These are phyloP conservation scores for Magnusiomyces suaveolens DNA, from an alignment of 1,139 yeast species.

Conservation along the genomic window DNA sequence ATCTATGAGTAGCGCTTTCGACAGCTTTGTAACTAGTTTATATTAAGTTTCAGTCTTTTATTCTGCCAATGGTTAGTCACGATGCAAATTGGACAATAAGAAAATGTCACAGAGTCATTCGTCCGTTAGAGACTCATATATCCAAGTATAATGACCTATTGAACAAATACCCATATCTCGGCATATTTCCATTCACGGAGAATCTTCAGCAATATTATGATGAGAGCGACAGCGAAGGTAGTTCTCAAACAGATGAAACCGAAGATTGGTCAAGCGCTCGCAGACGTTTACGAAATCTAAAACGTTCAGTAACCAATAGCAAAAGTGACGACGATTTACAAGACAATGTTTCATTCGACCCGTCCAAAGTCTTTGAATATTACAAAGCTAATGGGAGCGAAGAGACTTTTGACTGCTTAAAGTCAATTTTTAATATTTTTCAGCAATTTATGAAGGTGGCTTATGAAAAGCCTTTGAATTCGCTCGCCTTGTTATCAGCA, in stretches of 20 bases:
- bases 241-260: not conserved
- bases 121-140: not conserved
- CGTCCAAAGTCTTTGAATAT: not conserved
- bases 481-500: not conserved
- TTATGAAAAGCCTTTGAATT: not conserved
- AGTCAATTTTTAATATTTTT: not conserved
- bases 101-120: constrained; percentile 4
- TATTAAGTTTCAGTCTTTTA: no score
- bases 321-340: not conserved
- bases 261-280: not conserved
- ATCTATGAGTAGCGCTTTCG: no score
- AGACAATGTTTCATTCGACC: not conserved
- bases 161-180: not conserved
- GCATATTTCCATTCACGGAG: not conserved
- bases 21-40: no score
- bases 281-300: not conserved
- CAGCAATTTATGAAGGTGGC: not conserved
- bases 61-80: not conserved
- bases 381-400: not conserved
- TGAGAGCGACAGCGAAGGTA: not conserved
- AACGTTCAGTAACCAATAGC: not conserved
- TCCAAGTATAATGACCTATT: not conserved
- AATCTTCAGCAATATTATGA: not conserved
- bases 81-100: constrained; percentile 4
- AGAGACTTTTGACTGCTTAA: not conserved